Base-by-base conservation (phyloP, 2,329 filamentous ascomycete genomes). In the Mariannaea sp. region DNA sequence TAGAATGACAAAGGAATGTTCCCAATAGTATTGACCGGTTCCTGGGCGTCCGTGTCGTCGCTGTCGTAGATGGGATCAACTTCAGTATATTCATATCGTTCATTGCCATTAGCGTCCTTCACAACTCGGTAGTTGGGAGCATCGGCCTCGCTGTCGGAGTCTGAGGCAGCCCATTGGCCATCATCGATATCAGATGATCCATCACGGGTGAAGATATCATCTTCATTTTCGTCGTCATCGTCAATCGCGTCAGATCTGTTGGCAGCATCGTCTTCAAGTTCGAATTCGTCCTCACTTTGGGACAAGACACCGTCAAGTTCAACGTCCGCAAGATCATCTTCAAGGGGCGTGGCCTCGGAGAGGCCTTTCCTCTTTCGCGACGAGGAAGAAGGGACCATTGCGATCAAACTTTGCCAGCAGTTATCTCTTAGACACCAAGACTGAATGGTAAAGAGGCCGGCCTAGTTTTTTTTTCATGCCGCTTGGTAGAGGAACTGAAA, bases 61-160 rank as follows among this genome's bases (percentile, higher is more conserved):
- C 92, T 96, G 69, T 97, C 94, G 74, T 99, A 97, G 48, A 92
- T 87, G 3, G 93, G 90, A 62, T 97, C 88, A 59, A 99, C 92
- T 69, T 97, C 94, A 58, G 89, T 84, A 75, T 97, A 99, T 38
- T 97, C 81, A 69, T 96, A 99, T 71, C 94, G 86, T 59, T 87
- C 84, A 65, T 91, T 89, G 55, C 94, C 94, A 75, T 97, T 94
- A 63, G 94, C 93, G 67, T 97, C 94, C 52, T 81, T 88, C 36
- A 88, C 80, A 35, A 87, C 71, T 47, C 75, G 78, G 59, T 83
- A 84, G 68, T 71, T 49, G 8, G 70, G 72, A 12, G 76, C 75
- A 4, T 71, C 71, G 20, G 67, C 70, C 12, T 83, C 78, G 13
- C 68, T 66, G n/a, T 68, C 70, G 24, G 73, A 70, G 33, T 72